Evolutionary conservation across 2,329 filamentous ascomycete genomes (phyloP).

Genomic region (Fusarium pilosicola): DNA sequence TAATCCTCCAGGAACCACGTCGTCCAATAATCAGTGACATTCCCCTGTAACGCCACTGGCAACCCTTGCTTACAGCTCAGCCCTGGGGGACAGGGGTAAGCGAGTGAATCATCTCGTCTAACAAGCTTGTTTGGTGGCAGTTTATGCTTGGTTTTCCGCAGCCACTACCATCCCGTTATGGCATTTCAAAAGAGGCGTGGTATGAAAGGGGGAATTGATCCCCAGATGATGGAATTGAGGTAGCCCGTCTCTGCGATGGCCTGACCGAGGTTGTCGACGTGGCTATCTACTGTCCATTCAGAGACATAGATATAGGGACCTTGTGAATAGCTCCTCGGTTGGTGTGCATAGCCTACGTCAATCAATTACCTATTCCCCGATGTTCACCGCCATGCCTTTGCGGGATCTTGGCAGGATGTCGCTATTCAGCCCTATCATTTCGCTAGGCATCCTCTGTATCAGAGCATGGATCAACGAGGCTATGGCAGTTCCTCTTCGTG

Average conservation of each 20-base stretch:
- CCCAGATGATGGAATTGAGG: not conserved
- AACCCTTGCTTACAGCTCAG: not conserved
- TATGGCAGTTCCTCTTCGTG: not conserved
- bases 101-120: not conserved
- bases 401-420: not conserved
- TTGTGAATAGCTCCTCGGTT: not conserved
- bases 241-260: not conserved
- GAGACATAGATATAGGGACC: rapidly evolving
- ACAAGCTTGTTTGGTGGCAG: not conserved
- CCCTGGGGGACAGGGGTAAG: constrained; percentile 3
- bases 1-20: not conserved
- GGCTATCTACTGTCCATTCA: not conserved
- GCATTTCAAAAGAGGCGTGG: not conserved
- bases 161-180: not conserved
- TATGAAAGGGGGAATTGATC: not conserved
- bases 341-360: not conserved
- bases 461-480: not conserved
- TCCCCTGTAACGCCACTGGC: not conserved
- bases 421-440: not conserved
- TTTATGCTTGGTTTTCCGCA: not conserved
- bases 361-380: not conserved
- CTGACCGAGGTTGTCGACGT: not conserved
- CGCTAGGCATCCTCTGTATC: not conserved
- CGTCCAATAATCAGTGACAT: not conserved
- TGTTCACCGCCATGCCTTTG: not conserved